Evolutionary conservation across 805 yeast genomes (phyloP).

Genomic region (Metschnikowia santaceciliae): DNA sequence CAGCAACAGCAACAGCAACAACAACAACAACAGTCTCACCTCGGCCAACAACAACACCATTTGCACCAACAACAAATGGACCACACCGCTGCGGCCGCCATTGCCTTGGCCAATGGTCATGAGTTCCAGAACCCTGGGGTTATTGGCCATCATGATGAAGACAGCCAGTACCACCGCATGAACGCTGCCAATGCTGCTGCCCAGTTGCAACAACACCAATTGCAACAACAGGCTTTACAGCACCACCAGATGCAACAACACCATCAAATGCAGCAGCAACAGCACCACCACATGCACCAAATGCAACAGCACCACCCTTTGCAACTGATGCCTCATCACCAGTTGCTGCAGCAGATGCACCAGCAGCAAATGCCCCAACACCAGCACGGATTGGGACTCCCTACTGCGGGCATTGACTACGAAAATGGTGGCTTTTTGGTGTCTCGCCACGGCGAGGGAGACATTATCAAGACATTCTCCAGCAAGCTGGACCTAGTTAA

Average conservation of each 20-base stretch:
- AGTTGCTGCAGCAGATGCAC: conserved; percentile 19
- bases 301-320: conserved; percentile 17
- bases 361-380: conserved; percentile 20
- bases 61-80: conserved; percentile 19
- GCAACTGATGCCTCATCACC: conserved; percentile 19
- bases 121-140: conserved; percentile 19
- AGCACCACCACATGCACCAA: conserved; percentile 14
- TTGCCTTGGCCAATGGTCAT: conserved; percentile 19
- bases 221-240: conserved; percentile 18
- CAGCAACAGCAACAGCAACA: conserved; percentile 9
- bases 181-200: conserved; percentile 18
- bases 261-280: conserved; percentile 18
- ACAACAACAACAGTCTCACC: conserved; percentile 7
- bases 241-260: conserved; percentile 19
- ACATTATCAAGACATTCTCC: conserved; percentile 21
- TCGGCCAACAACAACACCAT: conserved; percentile 17
- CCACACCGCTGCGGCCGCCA: conserved; percentile 22
- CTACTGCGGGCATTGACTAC: conserved; percentile 18
- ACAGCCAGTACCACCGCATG: conserved; percentile 17
- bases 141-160: conserved; percentile 20
- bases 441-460: conserved; percentile 20
- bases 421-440: conserved; percentile 20
- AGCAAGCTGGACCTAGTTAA: conserved; percentile 23
- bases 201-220: conserved; percentile 17
- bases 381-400: conserved; percentile 19